Evolutionary conservation across 805 yeast genomes (phyloP).

Genomic region (Myxozyma sirexii): DNA sequence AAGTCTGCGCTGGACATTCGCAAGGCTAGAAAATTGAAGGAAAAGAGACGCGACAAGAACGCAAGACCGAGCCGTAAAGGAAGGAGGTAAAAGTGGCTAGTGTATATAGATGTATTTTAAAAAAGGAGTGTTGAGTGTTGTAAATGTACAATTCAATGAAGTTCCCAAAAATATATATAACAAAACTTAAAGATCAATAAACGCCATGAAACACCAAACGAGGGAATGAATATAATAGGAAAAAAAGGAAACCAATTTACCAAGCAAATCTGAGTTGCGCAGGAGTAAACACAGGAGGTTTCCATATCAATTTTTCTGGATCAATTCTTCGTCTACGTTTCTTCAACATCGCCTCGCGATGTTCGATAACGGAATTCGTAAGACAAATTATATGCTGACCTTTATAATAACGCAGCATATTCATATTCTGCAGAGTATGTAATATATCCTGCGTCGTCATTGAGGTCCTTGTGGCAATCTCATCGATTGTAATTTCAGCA

Average conservation of each 20-base stretch:
- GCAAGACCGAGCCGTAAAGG: slow-evolving; percentile 67
- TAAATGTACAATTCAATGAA: no score
- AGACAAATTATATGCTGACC: slow-evolving; percentile 91
- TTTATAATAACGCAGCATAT: slow-evolving; percentile 86
- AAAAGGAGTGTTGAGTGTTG: no score
- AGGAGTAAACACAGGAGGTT: slow-evolving; percentile 92
- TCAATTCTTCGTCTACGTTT: slow-evolving; percentile 72
- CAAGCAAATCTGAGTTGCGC: slow-evolving; percentile 95
- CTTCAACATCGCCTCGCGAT: slow-evolving; percentile 69
- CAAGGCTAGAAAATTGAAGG: slow-evolving; percentile 68
- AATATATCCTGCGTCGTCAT: slow-evolving; percentile 96
- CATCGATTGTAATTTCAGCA: slow-evolving; percentile 72
- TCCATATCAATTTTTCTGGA: slow-evolving; percentile 77
- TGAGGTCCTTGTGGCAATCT: slow-evolving; percentile 78
- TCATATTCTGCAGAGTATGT: slow-evolving; percentile 89
- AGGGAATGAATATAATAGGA: no score
- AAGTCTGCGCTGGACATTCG: slow-evolving; percentile 74
- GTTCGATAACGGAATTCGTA: slow-evolving; percentile 77
- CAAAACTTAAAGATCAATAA: not conserved
- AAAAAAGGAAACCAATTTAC: slow-evolving; percentile 47
- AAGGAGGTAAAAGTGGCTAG: not conserved
- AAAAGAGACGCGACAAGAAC: slow-evolving; percentile 78
- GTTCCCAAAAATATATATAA: not conserved
- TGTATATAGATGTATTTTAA: not conserved
- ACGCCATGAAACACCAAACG: not conserved